A percentile compares a stretch with the other conserved stretches of the same genome.
Conservation (phyloP, 148 eudicot species). For the Vaccinium macrocarpon region DNA sequence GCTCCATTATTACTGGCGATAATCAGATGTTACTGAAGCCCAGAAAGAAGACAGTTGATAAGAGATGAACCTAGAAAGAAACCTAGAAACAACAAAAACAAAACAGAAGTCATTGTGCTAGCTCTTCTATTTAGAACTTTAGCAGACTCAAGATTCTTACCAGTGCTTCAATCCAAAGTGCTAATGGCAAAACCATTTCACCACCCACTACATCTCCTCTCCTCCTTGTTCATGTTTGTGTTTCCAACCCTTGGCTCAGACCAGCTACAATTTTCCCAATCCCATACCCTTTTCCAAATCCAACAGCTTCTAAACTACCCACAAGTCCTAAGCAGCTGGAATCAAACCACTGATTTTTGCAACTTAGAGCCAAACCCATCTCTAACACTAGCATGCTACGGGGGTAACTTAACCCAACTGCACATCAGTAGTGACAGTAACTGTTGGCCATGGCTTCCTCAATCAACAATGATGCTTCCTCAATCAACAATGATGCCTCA, state of each 20-base stretch:
- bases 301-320: conserved; percentile 55
- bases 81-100: too few species aligned
- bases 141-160: neutral
- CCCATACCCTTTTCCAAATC: conserved; percentile 42
- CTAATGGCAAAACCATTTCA: conserved; percentile 26
- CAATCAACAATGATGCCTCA: conserved; percentile 27
- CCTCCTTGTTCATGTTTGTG: conserved; percentile 15
- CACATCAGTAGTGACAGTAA: conserved; percentile 30
- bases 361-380: conserved; percentile 46
- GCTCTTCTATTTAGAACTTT: neutral
- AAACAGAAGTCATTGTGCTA: too few species aligned
- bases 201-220: neutral
- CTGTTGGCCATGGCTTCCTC: conserved; percentile 23
- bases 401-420: conserved; percentile 63
- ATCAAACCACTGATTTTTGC: conserved; percentile 47
- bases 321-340: conserved; percentile 34
- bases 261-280: conserved; percentile 48
- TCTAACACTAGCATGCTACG: conserved; percentile 56
- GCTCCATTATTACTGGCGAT: too few species aligned
- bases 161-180: neutral
- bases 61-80: too few species aligned
- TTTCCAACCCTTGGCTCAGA: conserved; percentile 30
- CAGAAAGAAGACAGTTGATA: too few species aligned
- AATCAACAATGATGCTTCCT: conserved; percentile 22
- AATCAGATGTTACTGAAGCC: too few species aligned